Conservation (phyloP, 805 yeast genomes). For the Lipomyces kockii region DNA sequence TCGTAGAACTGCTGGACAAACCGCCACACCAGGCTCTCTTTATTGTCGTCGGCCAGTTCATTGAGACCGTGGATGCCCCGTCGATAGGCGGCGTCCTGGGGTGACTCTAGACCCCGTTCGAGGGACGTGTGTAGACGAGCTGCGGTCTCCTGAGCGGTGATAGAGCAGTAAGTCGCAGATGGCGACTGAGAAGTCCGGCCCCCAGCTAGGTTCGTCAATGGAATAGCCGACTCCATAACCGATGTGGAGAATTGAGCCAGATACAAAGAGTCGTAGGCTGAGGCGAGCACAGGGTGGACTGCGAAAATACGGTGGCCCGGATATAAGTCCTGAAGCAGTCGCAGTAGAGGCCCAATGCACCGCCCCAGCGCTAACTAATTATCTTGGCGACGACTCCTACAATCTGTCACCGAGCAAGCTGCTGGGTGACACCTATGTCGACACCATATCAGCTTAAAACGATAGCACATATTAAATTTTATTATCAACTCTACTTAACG, state of each 20-base stretch:
- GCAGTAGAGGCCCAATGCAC: not conserved
- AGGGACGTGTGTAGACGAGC: constrained; percentile 65
- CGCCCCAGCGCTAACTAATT: not conserved
- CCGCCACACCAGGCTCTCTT: constrained; percentile 65
- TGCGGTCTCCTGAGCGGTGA: constrained; percentile 69
- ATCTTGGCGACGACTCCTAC: too few species aligned
- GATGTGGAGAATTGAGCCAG: not conserved
- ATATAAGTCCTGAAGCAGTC: not conserved
- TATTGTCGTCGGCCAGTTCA: constrained; percentile 76
- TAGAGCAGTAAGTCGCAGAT: constrained; percentile 65
- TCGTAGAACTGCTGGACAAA: constrained; percentile 82
- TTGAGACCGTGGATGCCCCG: constrained; percentile 79
- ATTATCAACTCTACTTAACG: too few species aligned
- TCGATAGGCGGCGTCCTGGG: constrained; percentile 73
- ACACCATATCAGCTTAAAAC: too few species aligned
- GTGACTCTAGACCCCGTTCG: constrained; percentile 63
- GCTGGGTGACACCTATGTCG: too few species aligned
- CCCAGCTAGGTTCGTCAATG: constrained; percentile 4
- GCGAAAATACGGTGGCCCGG: not conserved
- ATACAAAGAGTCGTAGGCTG: not conserved
- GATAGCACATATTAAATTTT: too few species aligned
- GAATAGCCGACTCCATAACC: constrained; percentile 10
- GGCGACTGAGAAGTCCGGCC: constrained; percentile 48
- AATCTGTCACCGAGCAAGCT: too few species aligned
- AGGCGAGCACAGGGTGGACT: not conserved